phyloP scores from a whole-genome alignment of 139 green algal genomes.

The Zygnema circumcarinatum region DNA sequence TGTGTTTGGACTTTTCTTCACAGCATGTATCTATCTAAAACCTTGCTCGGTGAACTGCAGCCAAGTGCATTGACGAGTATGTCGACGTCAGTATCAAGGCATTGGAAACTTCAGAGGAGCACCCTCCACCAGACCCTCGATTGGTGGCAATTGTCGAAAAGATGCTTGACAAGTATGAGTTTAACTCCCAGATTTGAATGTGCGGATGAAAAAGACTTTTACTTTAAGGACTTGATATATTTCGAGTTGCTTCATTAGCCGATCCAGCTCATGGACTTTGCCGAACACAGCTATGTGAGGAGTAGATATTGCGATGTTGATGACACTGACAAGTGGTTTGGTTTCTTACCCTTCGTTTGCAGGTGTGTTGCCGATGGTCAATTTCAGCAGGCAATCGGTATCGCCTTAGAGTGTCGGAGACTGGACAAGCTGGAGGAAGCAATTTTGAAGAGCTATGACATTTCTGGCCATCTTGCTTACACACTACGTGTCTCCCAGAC shows the following conservation, averaged over 20 bases:
- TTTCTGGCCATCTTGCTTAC: conserved; percentile 75
- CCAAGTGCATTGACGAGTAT: conserved; percentile 95
- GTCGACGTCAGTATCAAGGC: conserved; percentile 72
- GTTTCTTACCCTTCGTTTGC: too few species aligned
- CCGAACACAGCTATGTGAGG: too few species aligned
- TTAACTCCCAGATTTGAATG: too few species aligned
- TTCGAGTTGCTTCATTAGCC: too few species aligned
- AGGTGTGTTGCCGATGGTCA: conserved; percentile 81
- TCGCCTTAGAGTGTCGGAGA: conserved; percentile 87
- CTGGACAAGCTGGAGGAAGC: conserved; percentile 88
- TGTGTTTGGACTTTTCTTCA: too few species aligned
- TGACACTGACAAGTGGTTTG: too few species aligned
- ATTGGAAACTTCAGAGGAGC: conserved; percentile 40
- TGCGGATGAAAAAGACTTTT: too few species aligned
- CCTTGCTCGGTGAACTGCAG: too few species aligned
- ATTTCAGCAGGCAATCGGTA: conserved; percentile 92
- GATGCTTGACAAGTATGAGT: conserved; percentile 83
- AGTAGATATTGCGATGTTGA: too few species aligned
- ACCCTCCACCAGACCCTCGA: conserved; percentile 75
- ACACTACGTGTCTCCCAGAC: conserved; percentile 80
- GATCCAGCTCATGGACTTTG: too few species aligned
- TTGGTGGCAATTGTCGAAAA: conserved; percentile 90
- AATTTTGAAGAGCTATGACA: conserved; percentile 60
- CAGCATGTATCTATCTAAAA: too few species aligned
- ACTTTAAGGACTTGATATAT: too few species aligned